A percentile compares a stretch with the other conserved stretches of the same genome.
Conservation (phyloP, 345 rosid genomes). For the Aquilaria malaccensis region DNA sequence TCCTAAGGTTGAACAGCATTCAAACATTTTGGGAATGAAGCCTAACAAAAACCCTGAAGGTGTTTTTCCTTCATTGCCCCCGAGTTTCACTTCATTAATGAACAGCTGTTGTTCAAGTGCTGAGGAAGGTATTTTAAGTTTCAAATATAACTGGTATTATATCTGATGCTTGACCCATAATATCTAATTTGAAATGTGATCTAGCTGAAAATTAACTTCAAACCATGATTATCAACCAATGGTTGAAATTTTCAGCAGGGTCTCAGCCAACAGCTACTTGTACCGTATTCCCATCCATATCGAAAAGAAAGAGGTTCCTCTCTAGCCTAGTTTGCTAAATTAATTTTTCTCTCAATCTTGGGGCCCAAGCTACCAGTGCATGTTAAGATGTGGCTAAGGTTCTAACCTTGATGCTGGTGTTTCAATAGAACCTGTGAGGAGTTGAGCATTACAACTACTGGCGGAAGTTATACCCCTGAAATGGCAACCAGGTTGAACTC, state of each 20-base stretch:
- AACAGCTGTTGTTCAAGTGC: conserved; percentile 42
- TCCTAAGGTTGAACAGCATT: conserved; percentile 34
- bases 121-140: conserved; percentile 34
- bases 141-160: background rate
- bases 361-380: too few relatives aligned
- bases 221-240: too few relatives aligned
- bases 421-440: conserved; percentile 33
- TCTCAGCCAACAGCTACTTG: too few relatives aligned
- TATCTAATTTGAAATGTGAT: too few relatives aligned
- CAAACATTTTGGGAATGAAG: conserved; percentile 17
- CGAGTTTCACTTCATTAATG: conserved; percentile 74
- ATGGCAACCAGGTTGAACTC: conserved; percentile 25
- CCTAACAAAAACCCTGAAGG: conserved; percentile 18
- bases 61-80: conserved; percentile 44
- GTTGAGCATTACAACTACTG: conserved; percentile 16
- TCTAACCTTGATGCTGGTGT: background rate
- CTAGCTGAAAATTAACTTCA: too few relatives aligned
- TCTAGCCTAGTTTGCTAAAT: too few relatives aligned
- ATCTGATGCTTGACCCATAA: too few relatives aligned
- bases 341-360: too few relatives aligned
- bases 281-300: too few relatives aligned
- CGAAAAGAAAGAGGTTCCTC: too few relatives aligned
- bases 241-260: too few relatives aligned
- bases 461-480: conserved; percentile 24
- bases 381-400: too few relatives aligned